A percentile compares a stretch with the other conserved stretches of the same genome.
These are phyloP conservation scores for Ustilago sp. DNA, from an alignment of 1,284 basidiomycete genomes.

Conservation along the genomic window DNA sequence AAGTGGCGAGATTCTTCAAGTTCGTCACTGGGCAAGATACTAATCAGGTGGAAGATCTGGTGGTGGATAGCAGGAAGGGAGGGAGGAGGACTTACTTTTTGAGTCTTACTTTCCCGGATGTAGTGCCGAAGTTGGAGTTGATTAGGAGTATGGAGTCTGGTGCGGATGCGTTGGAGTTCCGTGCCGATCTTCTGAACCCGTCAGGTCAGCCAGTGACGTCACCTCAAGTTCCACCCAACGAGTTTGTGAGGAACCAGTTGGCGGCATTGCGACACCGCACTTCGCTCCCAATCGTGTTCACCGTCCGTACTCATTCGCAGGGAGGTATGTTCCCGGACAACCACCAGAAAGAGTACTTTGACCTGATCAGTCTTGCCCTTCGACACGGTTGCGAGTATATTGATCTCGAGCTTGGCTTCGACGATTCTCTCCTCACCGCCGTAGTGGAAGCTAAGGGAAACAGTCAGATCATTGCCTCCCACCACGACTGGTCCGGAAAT, in stretches of 20 bases:
- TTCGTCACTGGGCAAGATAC: slow-evolving; percentile 83
- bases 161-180: slow-evolving; percentile 90
- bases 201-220: slow-evolving; percentile 68
- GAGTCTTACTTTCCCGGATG: slow-evolving; percentile 89
- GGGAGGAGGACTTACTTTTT: slow-evolving; percentile 82
- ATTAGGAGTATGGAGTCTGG: slow-evolving; percentile 84
- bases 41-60: slow-evolving; percentile 76
- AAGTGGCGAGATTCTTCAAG: slow-evolving; percentile 80
- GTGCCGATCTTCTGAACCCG: slow-evolving; percentile 86
- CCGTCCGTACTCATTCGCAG: slow-evolving; percentile 86
- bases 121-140: slow-evolving; percentile 78
- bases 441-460: slow-evolving; percentile 78
- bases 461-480: slow-evolving; percentile 88
- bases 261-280: slow-evolving; percentile 82
- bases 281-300: slow-evolving; percentile 88
- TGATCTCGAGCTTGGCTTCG: slow-evolving; percentile 87
- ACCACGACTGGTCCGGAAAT: slow-evolving; percentile 90
- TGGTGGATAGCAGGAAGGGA: slow-evolving; percentile 24
- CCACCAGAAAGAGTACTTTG: slow-evolving; percentile 79
- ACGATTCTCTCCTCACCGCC: slow-evolving; percentile 76
- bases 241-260: slow-evolving; percentile 85
- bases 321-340: slow-evolving; percentile 91
- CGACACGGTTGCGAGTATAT: slow-evolving; percentile 90
- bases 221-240: slow-evolving; percentile 77
- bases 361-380: slow-evolving; percentile 82